A percentile compares a stretch with the other conserved stretches of the same genome.
Conservation (phyloP, 345 rosid genomes). For the Eutrema japonicum region DNA sequence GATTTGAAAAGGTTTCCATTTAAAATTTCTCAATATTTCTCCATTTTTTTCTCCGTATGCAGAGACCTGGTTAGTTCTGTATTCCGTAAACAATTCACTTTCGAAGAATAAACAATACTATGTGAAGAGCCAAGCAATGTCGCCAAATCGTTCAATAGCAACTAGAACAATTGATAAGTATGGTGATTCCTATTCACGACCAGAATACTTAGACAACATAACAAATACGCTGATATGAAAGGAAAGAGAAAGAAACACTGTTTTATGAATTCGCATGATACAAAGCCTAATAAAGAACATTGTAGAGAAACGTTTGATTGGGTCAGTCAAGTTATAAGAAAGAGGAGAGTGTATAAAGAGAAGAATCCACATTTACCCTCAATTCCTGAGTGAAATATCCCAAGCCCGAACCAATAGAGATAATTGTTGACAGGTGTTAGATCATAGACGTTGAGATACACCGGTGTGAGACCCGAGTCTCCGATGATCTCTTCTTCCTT, state of each 20-base stretch:
- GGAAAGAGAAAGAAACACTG: background rate
- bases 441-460: constrained; percentile 92
- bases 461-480: constrained; percentile 41
- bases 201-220: background rate
- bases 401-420: constrained; percentile 89
- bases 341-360: background rate
- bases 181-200: too few relatives aligned
- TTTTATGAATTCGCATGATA: background rate
- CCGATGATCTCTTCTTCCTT: constrained; percentile 50
- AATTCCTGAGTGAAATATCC: constrained; percentile 93
- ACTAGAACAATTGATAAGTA: background rate
- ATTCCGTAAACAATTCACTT: background rate
- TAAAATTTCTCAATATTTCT: background rate
- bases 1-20: background rate
- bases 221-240: background rate
- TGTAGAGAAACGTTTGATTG: background rate
- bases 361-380: constrained; percentile 61
- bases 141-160: constrained; percentile 1
- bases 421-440: constrained; percentile 93
- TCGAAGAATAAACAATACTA: too few relatives aligned
- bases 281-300: background rate
- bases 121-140: constrained; percentile 15
- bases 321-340: background rate
- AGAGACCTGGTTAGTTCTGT: too few relatives aligned
- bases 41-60: too few relatives aligned